phyloP scores from a whole-genome alignment of 106 monocot genomes.

The Phalaenopsis aphrodite region DNA sequence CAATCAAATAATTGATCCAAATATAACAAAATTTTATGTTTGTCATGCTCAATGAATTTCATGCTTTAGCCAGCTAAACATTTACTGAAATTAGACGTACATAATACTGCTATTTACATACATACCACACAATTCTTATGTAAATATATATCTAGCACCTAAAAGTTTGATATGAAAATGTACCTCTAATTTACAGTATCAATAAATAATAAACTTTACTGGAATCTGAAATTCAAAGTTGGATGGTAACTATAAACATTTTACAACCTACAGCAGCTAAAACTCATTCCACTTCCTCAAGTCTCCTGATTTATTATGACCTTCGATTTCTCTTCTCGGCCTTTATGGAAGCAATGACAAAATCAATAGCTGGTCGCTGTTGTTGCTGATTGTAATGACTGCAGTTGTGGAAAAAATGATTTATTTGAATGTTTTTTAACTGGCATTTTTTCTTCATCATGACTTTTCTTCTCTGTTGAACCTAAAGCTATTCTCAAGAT shows the following conservation, averaged over 20 bases:
- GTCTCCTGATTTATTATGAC: not conserved
- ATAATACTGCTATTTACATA: too few relatives aligned
- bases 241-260: too few relatives aligned
- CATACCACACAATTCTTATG: too few relatives aligned
- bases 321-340: conserved; percentile 56
- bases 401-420: conserved; percentile 70
- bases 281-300: not conserved
- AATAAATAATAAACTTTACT: too few relatives aligned
- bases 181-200: too few relatives aligned
- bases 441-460: conserved; percentile 22
- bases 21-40: too few relatives aligned
- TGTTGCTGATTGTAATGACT: conserved; percentile 68
- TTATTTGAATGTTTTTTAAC: conserved; percentile 65
- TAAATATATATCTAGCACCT: too few relatives aligned
- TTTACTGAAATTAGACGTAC: too few relatives aligned
- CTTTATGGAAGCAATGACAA: conserved; percentile 64
- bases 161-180: too few relatives aligned
- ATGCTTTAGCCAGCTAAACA: too few relatives aligned
- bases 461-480: conserved; percentile 42
- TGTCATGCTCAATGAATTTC: too few relatives aligned
- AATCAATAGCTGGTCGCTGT: conserved; percentile 70
- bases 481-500: conserved; percentile 72
- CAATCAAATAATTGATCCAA: too few relatives aligned
- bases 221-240: not conserved
- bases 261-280: not conserved